Base-by-base conservation (phyloP, 2,329 filamentous ascomycete genomes). In the Alternaria gaisen region DNA sequence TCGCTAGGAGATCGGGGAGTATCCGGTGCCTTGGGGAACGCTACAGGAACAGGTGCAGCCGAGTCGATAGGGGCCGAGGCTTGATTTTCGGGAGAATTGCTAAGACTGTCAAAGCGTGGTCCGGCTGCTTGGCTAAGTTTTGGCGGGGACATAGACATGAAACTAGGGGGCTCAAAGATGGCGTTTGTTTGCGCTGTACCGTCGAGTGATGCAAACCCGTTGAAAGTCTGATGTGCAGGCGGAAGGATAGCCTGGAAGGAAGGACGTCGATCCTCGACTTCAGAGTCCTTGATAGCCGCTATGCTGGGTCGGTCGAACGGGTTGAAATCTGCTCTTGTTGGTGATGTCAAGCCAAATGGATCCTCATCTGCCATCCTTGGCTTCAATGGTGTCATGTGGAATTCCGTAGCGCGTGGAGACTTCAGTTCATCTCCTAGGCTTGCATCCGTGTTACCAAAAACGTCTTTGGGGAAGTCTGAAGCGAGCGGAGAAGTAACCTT, bases 291-390 rank as follows among this genome's bases (percentile, higher is more conserved):
- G 14, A 68, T 60, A 28, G 64, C 62, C 18, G 66, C 52, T 10
- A 73, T 47, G 9, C 53, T 67, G 5, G 62, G 54, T 14, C 60
- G 55, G 11, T 71, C 73, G 44, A 78, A 77, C 16, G 69, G 64
- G 56, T 70, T 72, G 59, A 81, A 83, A 18, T 82, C 81, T 26
- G 79, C 80, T 40, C 77, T 72, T 10, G 77, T 81, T 16, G 79
- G 79, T 41, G 78, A 80, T 28, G 78, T 74, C 14, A 80, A 36
- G 5, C 77, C 77, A 44, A 76, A 80, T 2, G 76, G 73, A 68
- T 78, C 77, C 12, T 75, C 75, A 40, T 77, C 75, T 42, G 65
- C 69, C n/a, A 66, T 47, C 36, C 64, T 70, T 11, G 73, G 75
- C 48, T 72, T 75, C 38, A 79, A 58, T 6, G 76, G 75, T 30